Evolutionary conservation across 179 eudicot species (phyloP), one percentile per base, ranked within the genome.

Genomic region (Beta corolliflora): DNA sequence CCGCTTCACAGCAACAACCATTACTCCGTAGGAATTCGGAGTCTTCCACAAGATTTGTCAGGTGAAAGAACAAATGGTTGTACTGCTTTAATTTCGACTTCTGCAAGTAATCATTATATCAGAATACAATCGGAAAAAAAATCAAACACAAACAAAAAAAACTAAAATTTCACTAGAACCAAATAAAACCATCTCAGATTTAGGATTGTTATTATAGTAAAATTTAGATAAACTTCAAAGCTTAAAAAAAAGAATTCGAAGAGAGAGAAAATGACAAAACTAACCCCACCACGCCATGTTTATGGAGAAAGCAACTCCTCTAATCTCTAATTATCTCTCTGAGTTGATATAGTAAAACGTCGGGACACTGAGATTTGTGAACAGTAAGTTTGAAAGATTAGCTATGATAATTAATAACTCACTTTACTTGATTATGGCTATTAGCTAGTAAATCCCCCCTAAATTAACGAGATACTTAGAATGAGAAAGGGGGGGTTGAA

Each of bases 261-360:
- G 15, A 31, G 36, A 31, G 36, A 31, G 36, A 31, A 31, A 31
- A 31, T 48, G 64, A 66, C 29, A 59, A 56, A 21, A 78, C 89
- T 80, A 36, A 91, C 93, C 94, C 94, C 93, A 91, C 84, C 90
- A 91, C 76, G 90, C 91, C 94, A 91, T 91, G 9, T 48, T 68
- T 73, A 23, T 55, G 8, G 71, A 41, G 48, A 67, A 67, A 31
- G 36, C 36, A 31, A 31, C 36, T 31, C 60, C 15, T 56, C 60
- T 4, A 18, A 4, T 56, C 16, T 4, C 60, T 13, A 56, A 56
- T 9, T 56, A 56, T 18, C 16, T 3, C 45, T 14, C 18, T 66
- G 36, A 31, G 36, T 31, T 31, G 36, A 31, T 31, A 31, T 31
- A 31, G 36, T 31, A 31, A 31, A 31, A 31, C 36, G 36, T 31